Conservation (phyloP, 148 eudicot species). For the Rhododendron griersonianum region DNA sequence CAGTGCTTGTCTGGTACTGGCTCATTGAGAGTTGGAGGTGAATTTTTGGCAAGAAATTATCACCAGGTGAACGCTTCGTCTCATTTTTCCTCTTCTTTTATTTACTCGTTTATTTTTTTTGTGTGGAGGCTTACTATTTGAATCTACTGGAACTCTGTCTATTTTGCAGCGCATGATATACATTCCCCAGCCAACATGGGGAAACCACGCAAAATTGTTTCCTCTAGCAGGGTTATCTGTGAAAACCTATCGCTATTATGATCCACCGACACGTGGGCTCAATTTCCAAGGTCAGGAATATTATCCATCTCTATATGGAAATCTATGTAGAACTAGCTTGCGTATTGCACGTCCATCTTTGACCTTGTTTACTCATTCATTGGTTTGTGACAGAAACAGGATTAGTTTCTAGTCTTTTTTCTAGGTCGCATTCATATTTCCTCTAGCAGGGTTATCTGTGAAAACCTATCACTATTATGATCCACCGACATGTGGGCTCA, state of each 20-base stretch:
- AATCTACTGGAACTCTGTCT: neutral
- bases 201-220: conserved; percentile 88
- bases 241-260: conserved; percentile 77
- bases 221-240: conserved; percentile 79
- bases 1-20: conserved; percentile 98
- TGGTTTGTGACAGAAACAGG: neutral
- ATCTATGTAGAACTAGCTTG: neutral
- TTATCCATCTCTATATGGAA: neutral
- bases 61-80: conserved; percentile 46
- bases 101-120: neutral
- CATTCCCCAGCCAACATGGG: conserved; percentile 95
- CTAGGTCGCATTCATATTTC: neutral
- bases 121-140: neutral
- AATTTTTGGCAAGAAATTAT: conserved; percentile 81
- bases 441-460: conserved; percentile 79
- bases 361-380: neutral
- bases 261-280: conserved; percentile 89
- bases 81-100: neutral
- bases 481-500: conserved; percentile 85
- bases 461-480: conserved; percentile 80
- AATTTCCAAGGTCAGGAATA: conserved; percentile 55
- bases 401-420: neutral
- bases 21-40: conserved; percentile 89
- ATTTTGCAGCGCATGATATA: conserved; percentile 67
- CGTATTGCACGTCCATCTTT: neutral